phyloP scores from a whole-genome alignment of 202 grass and related monocot genomes.

The Eragrostis tef region DNA sequence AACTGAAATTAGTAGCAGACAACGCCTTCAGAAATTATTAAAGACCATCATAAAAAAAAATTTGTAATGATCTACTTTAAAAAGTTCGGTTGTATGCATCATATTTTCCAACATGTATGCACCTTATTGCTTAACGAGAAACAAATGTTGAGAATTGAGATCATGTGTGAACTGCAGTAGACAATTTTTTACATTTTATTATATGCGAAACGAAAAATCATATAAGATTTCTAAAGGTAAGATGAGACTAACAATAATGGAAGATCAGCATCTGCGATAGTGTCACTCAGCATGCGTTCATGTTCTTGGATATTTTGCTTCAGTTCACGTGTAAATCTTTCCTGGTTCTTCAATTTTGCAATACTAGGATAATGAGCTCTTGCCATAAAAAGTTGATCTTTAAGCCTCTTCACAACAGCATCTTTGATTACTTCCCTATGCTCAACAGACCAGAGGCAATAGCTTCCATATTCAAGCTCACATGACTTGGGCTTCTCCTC shows the following conservation, averaged over 20 bases:
- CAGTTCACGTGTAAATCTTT: constrained; percentile 67
- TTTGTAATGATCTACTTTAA: too few relatives aligned
- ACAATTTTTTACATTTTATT: too few relatives aligned
- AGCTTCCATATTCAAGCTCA: constrained; percentile 79
- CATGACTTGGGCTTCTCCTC: constrained; percentile 58
- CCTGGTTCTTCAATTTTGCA: constrained; percentile 69
- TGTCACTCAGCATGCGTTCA: constrained; percentile 75
- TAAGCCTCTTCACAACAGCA: constrained; percentile 62
- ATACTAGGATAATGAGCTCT: constrained; percentile 86
- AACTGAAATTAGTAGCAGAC: constrained; percentile 43
- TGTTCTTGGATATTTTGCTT: constrained; percentile 87
- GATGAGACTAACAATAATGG: constrained; percentile 61
- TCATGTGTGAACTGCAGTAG: too few relatives aligned
- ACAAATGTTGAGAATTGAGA: too few relatives aligned
- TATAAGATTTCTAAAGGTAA: not conserved
- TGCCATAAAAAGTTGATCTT: constrained; percentile 79
- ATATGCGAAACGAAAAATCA: not conserved
- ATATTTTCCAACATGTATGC: too few relatives aligned
- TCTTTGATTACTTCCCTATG: constrained; percentile 81
- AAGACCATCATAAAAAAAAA: not conserved
- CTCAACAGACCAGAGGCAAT: constrained; percentile 83
- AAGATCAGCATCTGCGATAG: constrained; percentile 75
- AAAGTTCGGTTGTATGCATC: too few relatives aligned
- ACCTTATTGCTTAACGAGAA: too few relatives aligned
- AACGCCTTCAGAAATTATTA: constrained; percentile 40